These are phyloP conservation scores for Escovopsis sp. DNA, from an alignment of 2,329 filamentous ascomycete genomes.

Conservation along the genomic window DNA sequence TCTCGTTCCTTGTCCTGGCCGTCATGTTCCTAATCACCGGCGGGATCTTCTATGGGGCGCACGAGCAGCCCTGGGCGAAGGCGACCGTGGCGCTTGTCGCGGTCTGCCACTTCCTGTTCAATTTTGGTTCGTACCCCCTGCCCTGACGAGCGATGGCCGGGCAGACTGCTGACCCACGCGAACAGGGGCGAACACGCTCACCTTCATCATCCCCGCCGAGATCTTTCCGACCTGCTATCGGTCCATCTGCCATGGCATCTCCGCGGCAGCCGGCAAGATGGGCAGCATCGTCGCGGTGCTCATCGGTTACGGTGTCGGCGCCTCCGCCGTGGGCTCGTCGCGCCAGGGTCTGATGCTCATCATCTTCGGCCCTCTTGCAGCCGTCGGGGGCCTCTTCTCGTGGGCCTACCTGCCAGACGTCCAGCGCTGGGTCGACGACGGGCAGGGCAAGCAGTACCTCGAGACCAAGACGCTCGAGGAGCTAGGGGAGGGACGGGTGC, in stretches of 20 bases:
- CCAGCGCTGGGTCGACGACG: constrained; percentile 23
- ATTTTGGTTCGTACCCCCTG: constrained; percentile 32
- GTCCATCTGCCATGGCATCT: constrained; percentile 46
- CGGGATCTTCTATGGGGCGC: constrained; percentile 32
- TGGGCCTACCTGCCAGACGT: constrained; percentile 37
- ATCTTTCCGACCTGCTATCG: constrained; percentile 50
- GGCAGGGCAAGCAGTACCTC: constrained; percentile 20
- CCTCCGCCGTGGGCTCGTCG: constrained; percentile 23
- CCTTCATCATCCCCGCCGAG: constrained; percentile 49
- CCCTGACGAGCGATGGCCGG: neutral
- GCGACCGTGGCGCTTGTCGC: constrained; percentile 35
- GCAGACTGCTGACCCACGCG: neutral
- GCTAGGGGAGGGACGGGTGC: constrained; percentile 31
- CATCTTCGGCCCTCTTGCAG: constrained; percentile 34
- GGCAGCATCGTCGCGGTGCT: constrained; percentile 38
- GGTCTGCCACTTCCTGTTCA: constrained; percentile 38
- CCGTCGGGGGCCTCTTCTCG: constrained; percentile 31
- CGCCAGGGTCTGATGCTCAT: constrained; percentile 35
- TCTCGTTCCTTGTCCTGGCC: constrained; percentile 31
- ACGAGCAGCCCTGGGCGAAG: constrained; percentile 24
- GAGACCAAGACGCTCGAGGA: constrained; percentile 35
- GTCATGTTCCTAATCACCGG: constrained; percentile 33
- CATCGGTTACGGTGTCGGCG: constrained; percentile 34
- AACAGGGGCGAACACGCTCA: constrained; percentile 42
- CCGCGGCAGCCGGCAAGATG: constrained; percentile 43